A percentile compares a stretch with the other conserved stretches of the same genome.
Conservation (phyloP, 306 rosid species). For the Purshia tridentata region DNA sequence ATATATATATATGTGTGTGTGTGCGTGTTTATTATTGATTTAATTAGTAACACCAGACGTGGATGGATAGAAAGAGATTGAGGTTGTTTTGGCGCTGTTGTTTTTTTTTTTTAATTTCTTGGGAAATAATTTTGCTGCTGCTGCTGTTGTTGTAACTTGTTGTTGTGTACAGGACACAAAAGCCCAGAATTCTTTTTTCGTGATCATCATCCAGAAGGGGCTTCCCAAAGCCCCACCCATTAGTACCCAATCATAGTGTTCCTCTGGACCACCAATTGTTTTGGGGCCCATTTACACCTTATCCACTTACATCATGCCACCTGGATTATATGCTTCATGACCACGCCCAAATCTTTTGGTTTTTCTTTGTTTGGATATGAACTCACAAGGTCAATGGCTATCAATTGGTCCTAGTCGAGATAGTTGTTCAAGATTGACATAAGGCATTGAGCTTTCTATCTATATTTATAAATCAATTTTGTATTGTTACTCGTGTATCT, state of each 20-base stretch:
- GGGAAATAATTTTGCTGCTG: no score
- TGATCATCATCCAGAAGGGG: not conserved
- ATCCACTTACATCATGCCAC: not conserved
- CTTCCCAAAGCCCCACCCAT: slow-evolving; percentile 5
- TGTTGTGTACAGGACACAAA: not conserved
- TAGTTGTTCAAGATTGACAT: not conserved
- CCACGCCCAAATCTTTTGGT: not conserved
- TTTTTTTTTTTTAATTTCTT: no score
- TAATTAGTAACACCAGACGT: not conserved
- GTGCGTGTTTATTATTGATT: no score
- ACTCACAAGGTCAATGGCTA: no score
- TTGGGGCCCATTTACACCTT: not conserved
- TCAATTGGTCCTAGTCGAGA: no score
- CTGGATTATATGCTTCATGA: not conserved
- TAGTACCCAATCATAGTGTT: slow-evolving; percentile 26
- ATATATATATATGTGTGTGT: no score
- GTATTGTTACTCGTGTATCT: not conserved
- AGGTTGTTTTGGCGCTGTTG: not conserved
- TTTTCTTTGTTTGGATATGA: not conserved
- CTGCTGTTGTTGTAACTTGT: not conserved
- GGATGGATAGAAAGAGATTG: not conserved
- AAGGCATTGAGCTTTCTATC: not conserved
- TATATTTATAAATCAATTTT: not conserved
- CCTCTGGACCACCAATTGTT: not conserved
- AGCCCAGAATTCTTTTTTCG: not conserved